Percentiles rank a stretch among this genome's conserved stretches.
Evolutionary conservation across 208 protist species (phyloP).

Genomic region (Wallacemonas collosoma): DNA sequence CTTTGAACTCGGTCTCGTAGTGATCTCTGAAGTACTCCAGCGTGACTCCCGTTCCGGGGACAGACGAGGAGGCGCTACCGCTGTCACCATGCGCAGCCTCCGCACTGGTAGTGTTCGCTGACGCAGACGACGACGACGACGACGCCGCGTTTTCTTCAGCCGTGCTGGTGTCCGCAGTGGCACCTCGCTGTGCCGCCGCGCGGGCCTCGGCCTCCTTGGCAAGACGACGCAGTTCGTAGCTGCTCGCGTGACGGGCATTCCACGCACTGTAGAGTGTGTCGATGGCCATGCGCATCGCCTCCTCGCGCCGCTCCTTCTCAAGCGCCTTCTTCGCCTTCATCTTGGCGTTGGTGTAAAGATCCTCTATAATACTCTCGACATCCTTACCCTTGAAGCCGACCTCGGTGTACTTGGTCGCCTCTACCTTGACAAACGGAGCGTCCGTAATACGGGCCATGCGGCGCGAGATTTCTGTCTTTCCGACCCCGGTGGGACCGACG

Average conservation of each 20-base stretch:
- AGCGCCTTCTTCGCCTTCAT: constrained; percentile 77
- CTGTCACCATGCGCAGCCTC: not conserved
- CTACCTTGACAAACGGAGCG: constrained; percentile 98
- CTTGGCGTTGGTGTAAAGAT: constrained; percentile 94
- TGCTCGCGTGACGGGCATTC: constrained; percentile 38
- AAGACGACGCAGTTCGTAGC: constrained; percentile 2
- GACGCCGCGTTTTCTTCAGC: constrained; percentile 15
- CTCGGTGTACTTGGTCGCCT: constrained; percentile 99
- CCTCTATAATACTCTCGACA: constrained; percentile 96
- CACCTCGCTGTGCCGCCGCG: not conserved
- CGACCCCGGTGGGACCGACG: constrained; percentile 92
- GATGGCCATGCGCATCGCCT: constrained; percentile 77
- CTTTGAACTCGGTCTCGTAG: constrained; percentile 74
- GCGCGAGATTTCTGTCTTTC: constrained; percentile 96
- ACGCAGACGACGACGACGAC: not conserved
- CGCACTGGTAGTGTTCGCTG: too few relatives aligned
- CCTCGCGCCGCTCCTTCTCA: constrained; percentile 61
- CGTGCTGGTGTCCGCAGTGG: too few relatives aligned
- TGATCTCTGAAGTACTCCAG: constrained; percentile 81
- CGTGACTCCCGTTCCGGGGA: constrained; percentile 35
- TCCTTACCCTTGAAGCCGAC: constrained; percentile 96
- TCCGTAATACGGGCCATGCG: constrained; percentile 96
- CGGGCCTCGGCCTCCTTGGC: constrained; percentile 13
- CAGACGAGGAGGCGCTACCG: not conserved
- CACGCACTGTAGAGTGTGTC: constrained; percentile 81